phyloP scores from a whole-genome alignment of 768 basidiomycete genomes.

The Amanita exitialis region DNA sequence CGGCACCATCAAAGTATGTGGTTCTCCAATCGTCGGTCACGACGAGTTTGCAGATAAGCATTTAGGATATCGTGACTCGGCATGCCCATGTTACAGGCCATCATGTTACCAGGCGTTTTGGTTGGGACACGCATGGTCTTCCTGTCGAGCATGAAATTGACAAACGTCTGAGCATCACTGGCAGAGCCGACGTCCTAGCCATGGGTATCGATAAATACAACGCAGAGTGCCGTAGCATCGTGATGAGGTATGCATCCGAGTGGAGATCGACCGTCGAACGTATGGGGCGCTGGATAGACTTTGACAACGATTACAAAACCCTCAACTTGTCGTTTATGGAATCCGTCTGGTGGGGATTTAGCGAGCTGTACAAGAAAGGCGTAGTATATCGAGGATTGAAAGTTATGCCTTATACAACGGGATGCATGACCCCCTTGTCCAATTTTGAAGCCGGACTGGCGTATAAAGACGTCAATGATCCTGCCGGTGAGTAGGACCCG shows the following conservation, averaged over 20 bases:
- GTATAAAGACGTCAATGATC: slow-evolving; percentile 91
- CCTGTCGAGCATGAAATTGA: slow-evolving; percentile 99
- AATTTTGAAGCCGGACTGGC: slow-evolving; percentile 95
- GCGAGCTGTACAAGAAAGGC: slow-evolving; percentile 84
- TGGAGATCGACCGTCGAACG: slow-evolving; percentile 95
- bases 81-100: slow-evolving; percentile 90
- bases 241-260: slow-evolving; percentile 93
- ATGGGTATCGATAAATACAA: slow-evolving; percentile 99
- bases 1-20: slow-evolving; percentile 81
- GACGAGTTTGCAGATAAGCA: slow-evolving; percentile 7
- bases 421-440: slow-evolving; percentile 89
- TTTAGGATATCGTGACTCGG: slow-evolving; percentile 92
- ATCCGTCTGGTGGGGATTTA: slow-evolving; percentile 98
- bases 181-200: slow-evolving; percentile 85
- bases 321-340: slow-evolving; percentile 94
- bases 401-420: slow-evolving; percentile 98
- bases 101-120: slow-evolving; percentile 90
- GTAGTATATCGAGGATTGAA: slow-evolving; percentile 88
- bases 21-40: not conserved
- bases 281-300: slow-evolving; percentile 99
- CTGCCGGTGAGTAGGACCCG: slow-evolving; percentile 48
- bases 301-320: slow-evolving; percentile 99
- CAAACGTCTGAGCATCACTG: slow-evolving; percentile 87
- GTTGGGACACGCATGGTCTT: slow-evolving; percentile 98
- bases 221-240: slow-evolving; percentile 90